These are phyloP conservation scores for Butyriboletus loyo DNA, from an alignment of 768 basidiomycete genomes.

Conservation along the genomic window DNA sequence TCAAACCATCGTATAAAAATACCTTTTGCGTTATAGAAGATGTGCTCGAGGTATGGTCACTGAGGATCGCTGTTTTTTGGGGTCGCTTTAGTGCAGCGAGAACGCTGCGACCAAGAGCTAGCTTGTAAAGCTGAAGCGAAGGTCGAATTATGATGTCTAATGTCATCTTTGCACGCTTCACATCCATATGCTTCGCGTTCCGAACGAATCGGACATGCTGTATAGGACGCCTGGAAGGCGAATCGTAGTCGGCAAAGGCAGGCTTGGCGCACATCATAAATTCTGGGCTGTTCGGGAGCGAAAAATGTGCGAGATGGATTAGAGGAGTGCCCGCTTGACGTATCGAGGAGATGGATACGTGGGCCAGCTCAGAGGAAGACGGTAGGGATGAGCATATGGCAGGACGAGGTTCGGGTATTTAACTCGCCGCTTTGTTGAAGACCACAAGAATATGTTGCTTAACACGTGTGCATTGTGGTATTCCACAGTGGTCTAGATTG, in stretches of 20 bases:
- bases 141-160: constrained; percentile 24
- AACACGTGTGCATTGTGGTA: constrained; percentile 21
- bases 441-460: constrained; percentile 3
- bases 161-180: constrained; percentile 14
- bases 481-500: constrained; percentile 17
- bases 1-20: not conserved
- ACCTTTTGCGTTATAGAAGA: constrained; percentile 20
- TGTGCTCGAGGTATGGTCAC: constrained; percentile 3
- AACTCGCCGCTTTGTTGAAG: constrained; percentile 14
- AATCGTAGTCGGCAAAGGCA: not conserved
- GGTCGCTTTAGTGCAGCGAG: constrained; percentile 6
- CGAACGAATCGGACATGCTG: constrained; percentile 13
- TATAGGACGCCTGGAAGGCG: constrained; percentile 4
- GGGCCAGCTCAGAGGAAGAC: not conserved
- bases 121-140: constrained; percentile 22
- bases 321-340: not conserved
- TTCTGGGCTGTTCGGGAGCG: not conserved
- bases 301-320: not conserved
- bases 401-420: constrained; percentile 19
- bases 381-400: not conserved
- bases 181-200: constrained; percentile 12
- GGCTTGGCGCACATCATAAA: constrained; percentile 12
- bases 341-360: constrained; percentile 5
- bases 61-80: constrained; percentile 3
- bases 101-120: constrained; percentile 4